Evolutionary conservation across 306 rosid species (phyloP), one percentile per base, ranked within the genome.

Genomic region (Betula pendula): DNA sequence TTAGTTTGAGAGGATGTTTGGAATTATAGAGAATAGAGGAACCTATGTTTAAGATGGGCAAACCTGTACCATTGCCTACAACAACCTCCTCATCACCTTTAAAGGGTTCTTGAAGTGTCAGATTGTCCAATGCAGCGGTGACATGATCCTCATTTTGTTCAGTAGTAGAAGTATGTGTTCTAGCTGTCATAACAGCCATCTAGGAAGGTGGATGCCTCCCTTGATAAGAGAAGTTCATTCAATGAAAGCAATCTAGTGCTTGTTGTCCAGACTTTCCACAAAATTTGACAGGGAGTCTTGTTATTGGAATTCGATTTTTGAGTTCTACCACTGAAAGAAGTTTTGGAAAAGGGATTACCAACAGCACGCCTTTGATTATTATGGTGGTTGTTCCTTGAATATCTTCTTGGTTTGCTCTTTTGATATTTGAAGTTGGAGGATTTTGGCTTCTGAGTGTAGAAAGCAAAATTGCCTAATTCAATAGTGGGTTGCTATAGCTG

Each of bases 341-440:
- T 38, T 5, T 38, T 5, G 5, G 7, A 38, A 0, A 38, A 38
- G 7, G 4, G 42, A 38, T 38, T 38, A 5, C 42, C 42, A 4
- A 1, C 1, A 0, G 7, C 1, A 0, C 20, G 4, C 0, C 8
- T n/a, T 4, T 0, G 5, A n/a, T 20, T 10, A 22, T 0, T 3
- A 1, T 55, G 12, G 5, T 10, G 9, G 12, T n/a, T 19, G 29
- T 53, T 15, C 19, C n/a, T 15, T 38, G 4, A 7, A 5, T 22
- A 4, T 3, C 11, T 6, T 22, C 17, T n/a, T 48, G 1, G 2
- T 4, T 22, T 2, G 2, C 12, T 3, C 1, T 10, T 3, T 0
- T 53, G 29, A 2, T 20, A 10, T 4, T 9, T 52, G 27, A 14
- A 1, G 3, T n/a, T 52, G 3, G 59, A 6, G 2, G 13, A 6